These are phyloP conservation scores for Phaeosphaeriaceae sp. DNA, from an alignment of 2,329 filamentous ascomycete genomes.

Conservation along the genomic window DNA sequence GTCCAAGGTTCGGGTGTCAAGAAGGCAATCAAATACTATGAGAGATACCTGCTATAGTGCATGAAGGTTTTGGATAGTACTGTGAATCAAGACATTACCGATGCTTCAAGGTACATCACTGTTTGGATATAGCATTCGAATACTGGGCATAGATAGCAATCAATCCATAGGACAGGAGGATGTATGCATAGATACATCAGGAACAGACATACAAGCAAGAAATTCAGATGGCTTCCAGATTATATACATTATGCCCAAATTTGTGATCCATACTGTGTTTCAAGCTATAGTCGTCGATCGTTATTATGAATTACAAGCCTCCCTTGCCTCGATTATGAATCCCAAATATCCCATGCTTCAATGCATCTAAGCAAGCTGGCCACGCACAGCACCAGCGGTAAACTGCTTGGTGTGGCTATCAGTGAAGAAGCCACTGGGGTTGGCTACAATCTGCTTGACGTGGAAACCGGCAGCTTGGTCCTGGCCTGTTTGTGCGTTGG, in stretches of 20 bases:
- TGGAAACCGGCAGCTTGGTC: conserved; percentile 59
- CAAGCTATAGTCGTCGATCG: background rate
- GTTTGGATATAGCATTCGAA: too few species aligned
- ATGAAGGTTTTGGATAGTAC: too few species aligned
- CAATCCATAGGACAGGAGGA: too few species aligned
- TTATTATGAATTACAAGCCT: background rate
- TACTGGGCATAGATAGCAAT: too few species aligned
- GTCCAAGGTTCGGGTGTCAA: too few species aligned
- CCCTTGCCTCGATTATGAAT: background rate
- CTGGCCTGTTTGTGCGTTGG: conserved; percentile 45
- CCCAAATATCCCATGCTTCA: background rate
- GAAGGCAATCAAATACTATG: too few species aligned
- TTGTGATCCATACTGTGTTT: background rate
- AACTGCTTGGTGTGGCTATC: conserved; percentile 61
- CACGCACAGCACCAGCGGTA: conserved; percentile 60
- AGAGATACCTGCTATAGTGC: too few species aligned
- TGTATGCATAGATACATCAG: background rate
- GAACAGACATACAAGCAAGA: background rate
- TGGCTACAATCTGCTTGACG: conserved; percentile 59
- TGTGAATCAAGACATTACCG: too few species aligned
- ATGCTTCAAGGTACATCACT: too few species aligned
- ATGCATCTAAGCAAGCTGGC: conserved; percentile 46
- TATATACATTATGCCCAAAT: background rate
- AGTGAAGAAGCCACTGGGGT: conserved; percentile 60
- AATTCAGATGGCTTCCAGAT: background rate